phyloP scores from a whole-genome alignment of 805 yeast genomes.

The Wickerhamomyces subpelliculosus region DNA sequence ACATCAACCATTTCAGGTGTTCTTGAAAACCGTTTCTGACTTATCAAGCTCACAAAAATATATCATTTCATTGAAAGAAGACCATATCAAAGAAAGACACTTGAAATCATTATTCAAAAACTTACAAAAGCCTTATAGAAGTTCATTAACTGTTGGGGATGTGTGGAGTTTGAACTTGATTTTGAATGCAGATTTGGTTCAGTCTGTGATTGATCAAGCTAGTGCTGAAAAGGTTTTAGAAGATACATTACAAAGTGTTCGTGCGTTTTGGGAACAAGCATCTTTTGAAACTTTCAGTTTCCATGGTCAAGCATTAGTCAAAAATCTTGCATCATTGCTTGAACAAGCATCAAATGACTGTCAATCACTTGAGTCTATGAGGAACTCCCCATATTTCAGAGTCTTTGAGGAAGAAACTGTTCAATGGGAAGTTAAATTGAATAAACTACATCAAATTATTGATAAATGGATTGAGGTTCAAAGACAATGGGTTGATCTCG shows the following conservation, averaged over 20 bases:
- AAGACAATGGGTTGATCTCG: slow-evolving; percentile 80
- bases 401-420: slow-evolving; percentile 53
- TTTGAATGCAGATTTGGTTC: slow-evolving; percentile 38
- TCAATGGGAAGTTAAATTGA: slow-evolving; percentile 51
- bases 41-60: slow-evolving; percentile 20
- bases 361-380: slow-evolving; percentile 61
- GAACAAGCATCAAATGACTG: slow-evolving; percentile 55
- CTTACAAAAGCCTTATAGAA: slow-evolving; percentile 14
- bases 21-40: slow-evolving; percentile 39
- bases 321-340: slow-evolving; percentile 60
- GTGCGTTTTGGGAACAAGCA: slow-evolving; percentile 46
- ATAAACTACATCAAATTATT: slow-evolving; percentile 40
- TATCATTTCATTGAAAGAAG: slow-evolving; percentile 43
- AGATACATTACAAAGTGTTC: slow-evolving; percentile 43
- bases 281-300: slow-evolving; percentile 49
- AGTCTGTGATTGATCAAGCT: slow-evolving; percentile 52
- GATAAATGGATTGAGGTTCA: slow-evolving; percentile 81
- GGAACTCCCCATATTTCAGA: slow-evolving; percentile 52
- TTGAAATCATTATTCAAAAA: slow-evolving; percentile 45
- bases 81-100: slow-evolving; percentile 56
- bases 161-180: slow-evolving; percentile 52
- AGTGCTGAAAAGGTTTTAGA: slow-evolving; percentile 66
- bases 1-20: slow-evolving; percentile 59
- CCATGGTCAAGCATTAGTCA: slow-evolving; percentile 48
- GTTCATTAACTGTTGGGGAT: slow-evolving; percentile 26